Base-by-base conservation (phyloP, 1,284 basidiomycete species). In the Porodaedalea pini region DNA sequence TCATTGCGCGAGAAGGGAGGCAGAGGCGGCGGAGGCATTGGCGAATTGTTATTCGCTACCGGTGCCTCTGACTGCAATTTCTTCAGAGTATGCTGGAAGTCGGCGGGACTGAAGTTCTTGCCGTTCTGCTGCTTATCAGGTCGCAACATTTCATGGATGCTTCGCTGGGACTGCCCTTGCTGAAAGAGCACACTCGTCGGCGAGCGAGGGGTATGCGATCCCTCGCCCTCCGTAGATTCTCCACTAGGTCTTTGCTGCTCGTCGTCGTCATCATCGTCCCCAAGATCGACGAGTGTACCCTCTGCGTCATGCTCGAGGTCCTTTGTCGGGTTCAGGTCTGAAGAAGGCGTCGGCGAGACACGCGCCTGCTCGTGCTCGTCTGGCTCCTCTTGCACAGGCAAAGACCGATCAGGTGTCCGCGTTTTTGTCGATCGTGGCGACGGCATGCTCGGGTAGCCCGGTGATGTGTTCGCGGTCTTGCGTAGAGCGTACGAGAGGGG, bases 361-460 rank as follows among this genome's bases (percentile, higher is more conserved):
- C 62, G 69, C 41, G 64, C 60, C 45, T 60, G 59, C 13, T 59
- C 56, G 47, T 53, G 58, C 63, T 88, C 87, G 63, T 88, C 87
- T 25, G 78, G 75, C 62, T 90, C 87, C 67, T 90, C 87, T 68
- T 90, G 87, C 2, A 90, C 79, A 4, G 88, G 88, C 25, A 90
- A 74, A 31, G 86, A 87, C 47, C 84, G 78, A 67, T 88, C 87
- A 1, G 86, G 82, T n/a, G 82, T 82, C 32, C 84, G 81, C 2
- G 76, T 74, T 59, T 76, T 75, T 63, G 78, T 74, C 4, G 77
- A 68, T 63, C 82, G 83, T 4, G 85, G 83, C 0, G 83, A 81
- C 0, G 82, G 81, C 63, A 84, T 81, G 41, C 73, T 79, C 39
- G 77, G 70, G 54, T 78, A 70, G 53, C 73, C 76, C 59, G 67